These are phyloP conservation scores for Serendipita sp. DNA, from an alignment of 768 basidiomycete genomes.

Conservation along the genomic window DNA sequence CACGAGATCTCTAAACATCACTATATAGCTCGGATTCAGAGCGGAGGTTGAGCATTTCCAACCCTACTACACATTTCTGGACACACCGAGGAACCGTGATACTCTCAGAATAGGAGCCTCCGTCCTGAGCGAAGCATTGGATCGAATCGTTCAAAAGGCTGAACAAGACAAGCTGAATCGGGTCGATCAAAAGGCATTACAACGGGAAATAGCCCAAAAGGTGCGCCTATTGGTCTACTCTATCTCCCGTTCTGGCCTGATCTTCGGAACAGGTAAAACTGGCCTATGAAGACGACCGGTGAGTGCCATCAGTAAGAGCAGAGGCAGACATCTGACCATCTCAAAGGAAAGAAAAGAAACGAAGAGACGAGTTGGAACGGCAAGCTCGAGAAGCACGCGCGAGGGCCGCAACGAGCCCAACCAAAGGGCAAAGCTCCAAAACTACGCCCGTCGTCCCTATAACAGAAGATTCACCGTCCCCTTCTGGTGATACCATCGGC, in stretches of 20 bases:
- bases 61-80: constrained; percentile 52
- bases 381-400: constrained; percentile 28
- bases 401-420: not conserved
- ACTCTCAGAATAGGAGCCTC: constrained; percentile 48
- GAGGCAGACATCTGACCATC: not conserved
- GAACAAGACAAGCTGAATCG: constrained; percentile 33
- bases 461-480: not conserved
- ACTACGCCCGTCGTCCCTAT: not conserved
- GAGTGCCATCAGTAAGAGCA: not conserved
- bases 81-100: constrained; percentile 25
- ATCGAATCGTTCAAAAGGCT: constrained; percentile 34
- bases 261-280: constrained; percentile 43
- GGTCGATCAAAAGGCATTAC: constrained; percentile 44
- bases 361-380: constrained; percentile 45
- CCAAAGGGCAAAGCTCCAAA: not conserved
- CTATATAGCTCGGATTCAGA: constrained; percentile 50
- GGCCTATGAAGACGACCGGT: constrained; percentile 63
- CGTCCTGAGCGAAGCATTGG: constrained; percentile 48
- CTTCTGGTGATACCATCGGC: too few species aligned
- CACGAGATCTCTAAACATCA: not conserved
- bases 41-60: constrained; percentile 57
- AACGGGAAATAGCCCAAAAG: constrained; percentile 38
- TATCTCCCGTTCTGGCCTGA: not conserved
- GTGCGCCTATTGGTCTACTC: constrained; percentile 20
- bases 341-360: constrained; percentile 29